Base-by-base conservation (phyloP, 2,329 filamentous ascomycete genomes). In the Aaosphaeria pasadenensis region DNA sequence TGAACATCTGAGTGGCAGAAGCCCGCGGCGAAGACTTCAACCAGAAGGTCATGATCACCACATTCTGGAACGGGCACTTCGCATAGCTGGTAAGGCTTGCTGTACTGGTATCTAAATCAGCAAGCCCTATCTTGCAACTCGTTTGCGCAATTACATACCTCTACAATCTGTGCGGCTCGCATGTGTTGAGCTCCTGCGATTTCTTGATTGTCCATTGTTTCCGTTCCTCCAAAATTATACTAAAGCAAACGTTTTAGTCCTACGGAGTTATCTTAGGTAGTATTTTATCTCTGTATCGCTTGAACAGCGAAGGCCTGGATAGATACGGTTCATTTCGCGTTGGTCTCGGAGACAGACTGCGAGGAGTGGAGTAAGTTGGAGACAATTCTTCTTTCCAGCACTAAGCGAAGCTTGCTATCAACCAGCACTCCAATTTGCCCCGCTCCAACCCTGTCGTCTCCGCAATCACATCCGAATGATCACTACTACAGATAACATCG, bases 1-100 rank as follows among this genome's bases (percentile, higher is more conserved):
- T 64, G 61, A 5, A 59, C 46, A 11, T 64, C 61, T 1, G 61
- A 60, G 39, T 64, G 61, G 42, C 61, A 64, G 41, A 61, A 64
- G 3, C 61, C 60, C 5, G 60, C 61, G 6, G 60, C 61, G 39
- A 53, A 45, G 2, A 65, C 51, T 39, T 60, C 39, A 6, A 63
- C 43, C 3, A 62, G 57, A 7, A 61, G 51, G 29, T 61, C 57
- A 49, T 58, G 17, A 1, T 56, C 49, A 40, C 56, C 54, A 29
- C 56, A 58, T 30, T 43, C 38, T 17, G 58, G 62, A 6, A 54
- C 45, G 7, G 52, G 49, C 6, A 45, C 47, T 39, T 56, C 46
- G 42, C 33, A 36, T 2, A 36, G 33, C 33, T 36, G 33, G 13
- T 36, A 36, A 36, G 33, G 33, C 9, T 13, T 9, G 9, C 4